phyloP scores from a whole-genome alignment of 2,329 filamentous ascomycete species.

The Epichloe brachyelytri region DNA sequence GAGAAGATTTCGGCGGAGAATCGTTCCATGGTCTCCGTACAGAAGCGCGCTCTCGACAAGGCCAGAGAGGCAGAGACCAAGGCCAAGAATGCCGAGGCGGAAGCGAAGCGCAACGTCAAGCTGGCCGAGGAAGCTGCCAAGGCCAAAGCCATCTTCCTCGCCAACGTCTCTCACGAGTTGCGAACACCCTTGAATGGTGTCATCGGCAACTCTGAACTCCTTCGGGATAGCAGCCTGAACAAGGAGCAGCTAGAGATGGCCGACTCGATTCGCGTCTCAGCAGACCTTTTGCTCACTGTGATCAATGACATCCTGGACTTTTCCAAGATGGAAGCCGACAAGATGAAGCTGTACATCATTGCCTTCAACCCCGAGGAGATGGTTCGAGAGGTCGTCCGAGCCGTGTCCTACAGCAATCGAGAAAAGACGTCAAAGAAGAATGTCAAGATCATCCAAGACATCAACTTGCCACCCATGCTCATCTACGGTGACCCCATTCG shows the following conservation, averaged over 20 bases:
- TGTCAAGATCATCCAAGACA: slow-evolving; percentile 54
- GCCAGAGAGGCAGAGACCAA: slow-evolving; percentile 63
- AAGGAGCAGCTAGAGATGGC: slow-evolving; percentile 74
- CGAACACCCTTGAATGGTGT: slow-evolving; percentile 77
- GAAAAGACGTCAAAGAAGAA: slow-evolving; percentile 50
- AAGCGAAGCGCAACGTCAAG: slow-evolving; percentile 67
- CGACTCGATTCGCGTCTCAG: slow-evolving; percentile 75
- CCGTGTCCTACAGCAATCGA: slow-evolving; percentile 52
- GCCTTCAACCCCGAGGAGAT: slow-evolving; percentile 56
- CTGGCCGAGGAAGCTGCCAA: slow-evolving; percentile 73
- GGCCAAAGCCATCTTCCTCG: slow-evolving; percentile 70
- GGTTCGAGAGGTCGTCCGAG: slow-evolving; percentile 53
- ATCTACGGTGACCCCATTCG: slow-evolving; percentile 55
- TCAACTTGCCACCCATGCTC: slow-evolving; percentile 62
- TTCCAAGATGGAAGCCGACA: slow-evolving; percentile 82
- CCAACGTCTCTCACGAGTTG: slow-evolving; percentile 70
- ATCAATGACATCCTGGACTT: slow-evolving; percentile 97
- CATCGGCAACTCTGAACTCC: slow-evolving; percentile 75
- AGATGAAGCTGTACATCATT: slow-evolving; percentile 67
- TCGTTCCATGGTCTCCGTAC: slow-evolving; percentile 62
- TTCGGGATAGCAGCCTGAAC: slow-evolving; percentile 63
- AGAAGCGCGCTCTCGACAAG: slow-evolving; percentile 60
- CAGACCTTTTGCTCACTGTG: slow-evolving; percentile 75
- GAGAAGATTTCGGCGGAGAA: slow-evolving; percentile 71
- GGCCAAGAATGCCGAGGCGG: slow-evolving; percentile 62